Base-by-base conservation (phyloP, 23 red algal species). In the Cyanidioschyzon merolae region DNA sequence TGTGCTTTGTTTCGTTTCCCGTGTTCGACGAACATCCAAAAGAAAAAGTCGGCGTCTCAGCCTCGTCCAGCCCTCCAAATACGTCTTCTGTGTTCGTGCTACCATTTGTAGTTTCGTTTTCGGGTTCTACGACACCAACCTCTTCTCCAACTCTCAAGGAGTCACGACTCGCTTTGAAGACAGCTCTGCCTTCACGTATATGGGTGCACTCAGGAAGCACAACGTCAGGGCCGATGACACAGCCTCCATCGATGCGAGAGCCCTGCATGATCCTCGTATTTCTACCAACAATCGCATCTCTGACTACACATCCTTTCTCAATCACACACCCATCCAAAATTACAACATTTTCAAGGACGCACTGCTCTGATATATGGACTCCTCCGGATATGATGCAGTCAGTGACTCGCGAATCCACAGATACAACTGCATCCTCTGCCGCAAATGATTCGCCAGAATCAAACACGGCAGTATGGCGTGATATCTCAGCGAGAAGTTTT, bases 401-500 rank as follows among this genome's bases (percentile, higher is more conserved):
- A 16, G 30, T 31, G 16, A 81, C 25, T 2, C 59, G 58, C 2
- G 40, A 40, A 57, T 57, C n/a, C 7, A 35, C 38, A 25, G n/a
- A 50, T 0, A 81, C 32, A 0, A 38, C 1, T 26, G 78, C 38
- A 30, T 57, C 32, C 25, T 36, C 17, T 58, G 58, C 78, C n/a
- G 59, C 39, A 3, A 57, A 39, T 25, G 38, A 71, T 38, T 58
- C 35, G 34, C 76, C 58, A 37, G 35, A 38, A 37, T 51, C 38
- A 15, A 79, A 3, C 35, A 17, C 2, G 35, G 78, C 68, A 76
- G 76, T 76, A 0, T 77, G 57, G 37, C 57, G 77, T 0, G 76
- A 38, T 30, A 79, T 57, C 68, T 81, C 80, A 27, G 71, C 31
- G 38, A 76, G 78, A 36, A 78, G 24, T 41, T 79, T 74, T 39